Percentiles rank a stretch among this genome's conserved stretches.
Conservation (phyloP, 306 rosid genomes). For the Corylus avellana region DNA sequence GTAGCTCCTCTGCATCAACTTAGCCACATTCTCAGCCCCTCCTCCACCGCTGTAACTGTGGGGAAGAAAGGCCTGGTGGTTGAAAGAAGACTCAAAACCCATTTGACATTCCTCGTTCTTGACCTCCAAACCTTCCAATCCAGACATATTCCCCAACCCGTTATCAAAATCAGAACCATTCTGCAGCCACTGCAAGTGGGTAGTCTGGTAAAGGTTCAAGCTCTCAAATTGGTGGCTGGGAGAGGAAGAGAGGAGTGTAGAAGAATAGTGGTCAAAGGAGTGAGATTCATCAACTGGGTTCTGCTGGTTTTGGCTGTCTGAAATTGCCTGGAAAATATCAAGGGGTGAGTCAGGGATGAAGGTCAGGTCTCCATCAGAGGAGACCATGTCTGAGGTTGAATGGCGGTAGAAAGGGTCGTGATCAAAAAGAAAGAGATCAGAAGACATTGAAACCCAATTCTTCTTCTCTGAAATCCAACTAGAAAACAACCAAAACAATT, state of each 20-base stretch:
- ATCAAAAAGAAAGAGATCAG: constrained; percentile 57
- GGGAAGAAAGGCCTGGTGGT: constrained; percentile 37
- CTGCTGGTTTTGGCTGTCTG: constrained; percentile 26
- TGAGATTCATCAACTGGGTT: constrained; percentile 36
- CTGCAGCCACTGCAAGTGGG: constrained; percentile 22
- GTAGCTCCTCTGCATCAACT: constrained; percentile 67
- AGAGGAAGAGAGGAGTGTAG: constrained; percentile 47
- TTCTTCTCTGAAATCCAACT: not conserved
- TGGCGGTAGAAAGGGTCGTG: constrained; percentile 34
- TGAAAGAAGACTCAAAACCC: constrained; percentile 35
- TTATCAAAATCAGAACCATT: constrained; percentile 13
- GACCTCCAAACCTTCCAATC: constrained; percentile 43
- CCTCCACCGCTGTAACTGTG: constrained; percentile 47
- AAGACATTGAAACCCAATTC: constrained; percentile 57
- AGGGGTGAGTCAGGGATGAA: constrained; percentile 45
- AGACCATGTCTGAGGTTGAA: constrained; percentile 40
- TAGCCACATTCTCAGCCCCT: constrained; percentile 42
- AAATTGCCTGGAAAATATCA: constrained; percentile 38
- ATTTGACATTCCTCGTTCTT: constrained; percentile 63
- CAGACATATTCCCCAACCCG: constrained; percentile 42
- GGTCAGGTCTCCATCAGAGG: constrained; percentile 39
- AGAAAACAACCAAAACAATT: not conserved
- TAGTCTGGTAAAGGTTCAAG: constrained; percentile 36
- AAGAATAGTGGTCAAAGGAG: constrained; percentile 41
- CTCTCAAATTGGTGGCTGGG: constrained; percentile 49